phyloP scores from a whole-genome alignment of 768 basidiomycete species.

The Auricularia heimuer region DNA sequence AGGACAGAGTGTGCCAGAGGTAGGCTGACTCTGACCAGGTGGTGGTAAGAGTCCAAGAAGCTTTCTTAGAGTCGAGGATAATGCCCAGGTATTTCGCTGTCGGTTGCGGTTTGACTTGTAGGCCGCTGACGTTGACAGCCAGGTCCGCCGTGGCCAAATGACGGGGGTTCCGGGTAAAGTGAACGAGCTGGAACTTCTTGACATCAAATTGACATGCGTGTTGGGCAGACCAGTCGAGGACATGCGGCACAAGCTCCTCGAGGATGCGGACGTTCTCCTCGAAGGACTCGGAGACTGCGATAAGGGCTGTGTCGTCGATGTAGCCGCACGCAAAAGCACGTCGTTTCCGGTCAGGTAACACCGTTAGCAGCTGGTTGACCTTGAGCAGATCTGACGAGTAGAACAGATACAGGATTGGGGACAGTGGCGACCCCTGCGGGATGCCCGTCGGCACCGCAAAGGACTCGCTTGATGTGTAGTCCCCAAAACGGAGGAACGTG shows the following conservation, averaged over 20 bases:
- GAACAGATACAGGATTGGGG: slow-evolving; percentile 11
- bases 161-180: neutral
- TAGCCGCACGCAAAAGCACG: neutral
- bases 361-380: neutral
- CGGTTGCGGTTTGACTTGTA: neutral
- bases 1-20: too few species aligned
- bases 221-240: neutral
- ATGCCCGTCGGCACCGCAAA: slow-evolving; percentile 5
- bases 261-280: neutral
- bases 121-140: too few species aligned
- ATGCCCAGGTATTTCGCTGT: slow-evolving; percentile 3
- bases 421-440: slow-evolving; percentile 9
- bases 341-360: neutral
- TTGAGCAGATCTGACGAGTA: slow-evolving; percentile 5
- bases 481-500: slow-evolving; percentile 4
- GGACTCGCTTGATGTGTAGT: neutral
- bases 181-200: neutral
- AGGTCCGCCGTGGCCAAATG: neutral
- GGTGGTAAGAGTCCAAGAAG: too few species aligned
- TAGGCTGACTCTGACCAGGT: too few species aligned
- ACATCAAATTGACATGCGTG: slow-evolving; percentile 4
- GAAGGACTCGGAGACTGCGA: neutral
- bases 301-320: slow-evolving; percentile 2
- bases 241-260: neutral
- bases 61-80: too few species aligned